phyloP scores from a whole-genome alignment of 441 rosid species.

The Corymbia citriodora region DNA sequence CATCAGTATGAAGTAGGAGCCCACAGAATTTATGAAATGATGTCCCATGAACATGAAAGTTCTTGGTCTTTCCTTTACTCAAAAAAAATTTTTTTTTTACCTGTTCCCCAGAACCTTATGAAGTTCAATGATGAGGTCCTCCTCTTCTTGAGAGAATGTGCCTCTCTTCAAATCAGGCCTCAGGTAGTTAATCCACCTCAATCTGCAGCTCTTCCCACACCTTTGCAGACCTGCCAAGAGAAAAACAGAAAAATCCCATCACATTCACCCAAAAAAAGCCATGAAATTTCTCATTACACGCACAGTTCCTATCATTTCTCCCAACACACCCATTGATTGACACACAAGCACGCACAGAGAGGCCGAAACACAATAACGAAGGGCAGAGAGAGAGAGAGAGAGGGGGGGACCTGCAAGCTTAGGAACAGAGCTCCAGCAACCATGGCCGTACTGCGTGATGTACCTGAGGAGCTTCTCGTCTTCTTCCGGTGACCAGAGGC shows the following conservation, averaged over 20 bases:
- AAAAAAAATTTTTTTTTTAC: not conserved
- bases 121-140: slow-evolving; percentile 7
- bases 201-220: slow-evolving; percentile 10
- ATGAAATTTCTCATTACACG: not conserved
- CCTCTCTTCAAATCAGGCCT: slow-evolving; percentile 13
- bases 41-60: not conserved
- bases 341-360: not conserved
- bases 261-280: not conserved
- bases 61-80: not conserved
- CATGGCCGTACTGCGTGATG: slow-evolving; percentile 10
- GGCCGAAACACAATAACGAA: not conserved
- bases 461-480: slow-evolving; percentile 12
- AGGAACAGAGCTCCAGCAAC: slow-evolving; percentile 17
- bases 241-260: not conserved
- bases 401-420: slow-evolving; percentile 3
- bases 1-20: not conserved
- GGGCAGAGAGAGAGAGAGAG: not conserved
- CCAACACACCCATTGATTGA: not conserved
- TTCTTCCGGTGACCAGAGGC: slow-evolving; percentile 12
- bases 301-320: not conserved
- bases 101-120: slow-evolving; percentile 10
- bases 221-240: slow-evolving; percentile 4
- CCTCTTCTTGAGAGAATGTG: slow-evolving; percentile 12
- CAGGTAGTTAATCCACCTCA: slow-evolving; percentile 10
- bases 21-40: not conserved